Percentiles rank a stretch among this genome's conserved stretches.
Conservation (phyloP, 345 rosid genomes). For the Hibiscus mutabilis region DNA sequence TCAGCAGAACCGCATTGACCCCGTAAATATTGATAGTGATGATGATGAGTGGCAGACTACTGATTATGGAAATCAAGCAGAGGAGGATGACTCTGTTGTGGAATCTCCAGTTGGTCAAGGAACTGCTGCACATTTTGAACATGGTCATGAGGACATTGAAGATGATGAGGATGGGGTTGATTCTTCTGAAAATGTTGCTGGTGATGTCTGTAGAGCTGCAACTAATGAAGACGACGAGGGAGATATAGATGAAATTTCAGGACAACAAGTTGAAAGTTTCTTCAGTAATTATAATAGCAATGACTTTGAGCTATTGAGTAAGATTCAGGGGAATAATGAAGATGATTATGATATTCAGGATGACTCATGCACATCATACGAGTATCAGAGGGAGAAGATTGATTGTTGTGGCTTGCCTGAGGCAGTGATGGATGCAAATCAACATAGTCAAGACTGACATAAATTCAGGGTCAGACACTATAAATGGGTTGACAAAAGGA, state of each 20-base stretch:
- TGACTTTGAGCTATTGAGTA: constrained; percentile 9
- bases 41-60: constrained; percentile 39
- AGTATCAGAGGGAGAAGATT: constrained; percentile 16
- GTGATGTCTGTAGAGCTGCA: neutral
- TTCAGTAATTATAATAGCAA: neutral
- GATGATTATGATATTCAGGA: constrained; percentile 21
- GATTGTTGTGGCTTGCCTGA: constrained; percentile 8
- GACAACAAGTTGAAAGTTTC: constrained; percentile 6
- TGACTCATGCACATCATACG: constrained; percentile 32
- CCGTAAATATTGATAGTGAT: constrained; percentile 39
- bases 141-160: constrained; percentile 14
- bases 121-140: constrained; percentile 9
- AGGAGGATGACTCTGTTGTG: constrained; percentile 33
- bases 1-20: constrained; percentile 38
- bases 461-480: neutral
- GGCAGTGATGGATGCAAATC: constrained; percentile 9
- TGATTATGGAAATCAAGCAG: constrained; percentile 22
- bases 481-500: neutral
- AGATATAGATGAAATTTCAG: constrained; percentile 19
- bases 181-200: constrained; percentile 13
- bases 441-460: constrained; percentile 17
- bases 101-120: constrained; percentile 27
- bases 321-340: constrained; percentile 2
- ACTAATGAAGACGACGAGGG: constrained; percentile 28
- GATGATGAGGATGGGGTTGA: constrained; percentile 15